Conservation (phyloP, 345 rosid species). For the Citrus hindsii region DNA sequence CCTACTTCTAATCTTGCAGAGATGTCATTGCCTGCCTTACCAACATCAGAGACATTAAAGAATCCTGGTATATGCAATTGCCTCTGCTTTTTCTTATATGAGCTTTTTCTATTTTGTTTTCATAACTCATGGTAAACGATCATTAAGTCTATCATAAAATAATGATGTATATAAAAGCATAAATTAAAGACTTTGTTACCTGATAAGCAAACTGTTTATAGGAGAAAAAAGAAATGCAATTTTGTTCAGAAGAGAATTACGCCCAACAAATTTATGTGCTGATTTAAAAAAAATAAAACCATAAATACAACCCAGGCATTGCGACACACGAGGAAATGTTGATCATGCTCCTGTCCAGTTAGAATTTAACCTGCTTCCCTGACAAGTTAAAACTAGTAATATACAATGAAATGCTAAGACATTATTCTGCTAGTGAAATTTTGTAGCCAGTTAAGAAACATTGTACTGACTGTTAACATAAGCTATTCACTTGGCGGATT, state of each 20-base stretch:
- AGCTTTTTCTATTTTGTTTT: not conserved
- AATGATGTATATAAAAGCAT: too few relatives aligned
- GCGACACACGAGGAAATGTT: not conserved
- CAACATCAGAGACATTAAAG: constrained; percentile 70
- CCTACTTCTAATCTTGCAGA: constrained; percentile 47
- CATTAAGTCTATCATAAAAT: too few relatives aligned
- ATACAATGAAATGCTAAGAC: not conserved
- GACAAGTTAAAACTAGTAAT: not conserved
- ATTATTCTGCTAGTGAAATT: not conserved
- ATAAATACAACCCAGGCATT: too few relatives aligned
- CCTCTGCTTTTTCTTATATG: not conserved
- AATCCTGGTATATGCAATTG: constrained; percentile 50
- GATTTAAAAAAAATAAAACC: too few relatives aligned
- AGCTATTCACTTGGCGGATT: not conserved
- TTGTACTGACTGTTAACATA: not conserved
- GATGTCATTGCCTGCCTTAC: constrained; percentile 96
- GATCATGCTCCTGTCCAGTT: not conserved
- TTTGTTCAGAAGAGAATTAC: too few relatives aligned
- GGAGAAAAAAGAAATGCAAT: too few relatives aligned
- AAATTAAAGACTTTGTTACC: too few relatives aligned
- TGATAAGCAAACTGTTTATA: too few relatives aligned
- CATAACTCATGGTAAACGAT: not conserved
- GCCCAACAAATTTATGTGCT: too few relatives aligned
- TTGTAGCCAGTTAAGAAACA: not conserved
- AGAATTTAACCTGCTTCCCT: not conserved